Conservation (phyloP, 2,329 filamentous ascomycete genomes). For the Aspergillus piperis region DNA sequence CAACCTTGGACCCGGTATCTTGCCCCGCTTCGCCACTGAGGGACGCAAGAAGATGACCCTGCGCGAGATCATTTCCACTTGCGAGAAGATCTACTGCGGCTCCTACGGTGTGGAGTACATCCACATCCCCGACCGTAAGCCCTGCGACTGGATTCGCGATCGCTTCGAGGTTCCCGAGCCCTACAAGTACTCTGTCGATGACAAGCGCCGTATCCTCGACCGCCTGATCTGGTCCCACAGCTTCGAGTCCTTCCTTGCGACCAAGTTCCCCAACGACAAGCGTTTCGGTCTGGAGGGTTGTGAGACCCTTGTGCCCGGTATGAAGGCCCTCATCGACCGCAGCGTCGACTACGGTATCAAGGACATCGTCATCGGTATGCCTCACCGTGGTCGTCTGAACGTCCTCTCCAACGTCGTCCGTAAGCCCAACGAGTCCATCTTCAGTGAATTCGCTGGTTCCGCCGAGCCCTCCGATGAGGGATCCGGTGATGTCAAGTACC, state of each 20-base stretch:
- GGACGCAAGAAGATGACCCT: slow-evolving; percentile 93
- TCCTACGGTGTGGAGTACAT: slow-evolving; percentile 99
- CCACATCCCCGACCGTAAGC: slow-evolving; percentile 94
- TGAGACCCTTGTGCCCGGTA: slow-evolving; percentile 94
- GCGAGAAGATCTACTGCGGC: slow-evolving; percentile 94
- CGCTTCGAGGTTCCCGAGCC: slow-evolving; percentile 90
- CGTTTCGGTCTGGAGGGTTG: slow-evolving; percentile 97
- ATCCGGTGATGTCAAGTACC: slow-evolving; percentile 98
- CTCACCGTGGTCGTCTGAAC: slow-evolving; percentile 96
- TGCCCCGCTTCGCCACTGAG: slow-evolving; percentile 89
- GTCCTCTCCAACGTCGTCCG: slow-evolving; percentile 97
- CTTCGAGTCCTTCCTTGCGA: slow-evolving; percentile 92
- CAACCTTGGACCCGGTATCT: slow-evolving; percentile 86
- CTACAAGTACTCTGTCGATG: slow-evolving; percentile 96
- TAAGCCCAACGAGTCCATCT: slow-evolving; percentile 99
- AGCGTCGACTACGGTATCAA: slow-evolving; percentile 98
- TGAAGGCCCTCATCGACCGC: slow-evolving; percentile 98
- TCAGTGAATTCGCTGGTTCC: slow-evolving; percentile 93
- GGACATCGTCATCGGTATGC: slow-evolving; percentile 99
- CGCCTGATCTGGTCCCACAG: slow-evolving; percentile 98
- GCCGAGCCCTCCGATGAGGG: slow-evolving; percentile 88
- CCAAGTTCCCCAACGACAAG: slow-evolving; percentile 99
- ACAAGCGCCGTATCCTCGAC: slow-evolving; percentile 97
- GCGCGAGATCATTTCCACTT: slow-evolving; percentile 87
- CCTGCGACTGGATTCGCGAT: slow-evolving; percentile 97